These are phyloP conservation scores for Tolypocladium endophyticum DNA, from an alignment of 2,329 filamentous ascomycete species.

Conservation along the genomic window DNA sequence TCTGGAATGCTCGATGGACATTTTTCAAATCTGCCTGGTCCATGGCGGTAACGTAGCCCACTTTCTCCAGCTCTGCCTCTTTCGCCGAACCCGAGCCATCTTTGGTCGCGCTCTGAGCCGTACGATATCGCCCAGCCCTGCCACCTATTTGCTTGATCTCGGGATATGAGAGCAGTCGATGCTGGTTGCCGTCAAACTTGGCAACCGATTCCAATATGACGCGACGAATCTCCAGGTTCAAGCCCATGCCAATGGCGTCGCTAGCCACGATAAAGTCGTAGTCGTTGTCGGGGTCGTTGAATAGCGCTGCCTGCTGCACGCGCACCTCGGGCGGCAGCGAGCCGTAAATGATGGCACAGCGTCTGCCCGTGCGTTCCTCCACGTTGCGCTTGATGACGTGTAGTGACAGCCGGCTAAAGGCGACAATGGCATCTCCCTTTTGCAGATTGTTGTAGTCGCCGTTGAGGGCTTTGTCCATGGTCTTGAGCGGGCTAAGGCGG, in stretches of 20 bases:
- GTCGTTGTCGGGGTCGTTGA: slow-evolving; percentile 92
- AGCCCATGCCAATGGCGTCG: slow-evolving; percentile 93
- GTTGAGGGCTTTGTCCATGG: slow-evolving; percentile 51
- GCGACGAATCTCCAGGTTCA: slow-evolving; percentile 87
- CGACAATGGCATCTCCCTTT: slow-evolving; percentile 85
- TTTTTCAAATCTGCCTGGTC: slow-evolving; percentile 56
- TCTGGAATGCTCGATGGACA: slow-evolving; percentile 52
- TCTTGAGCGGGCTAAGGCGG: slow-evolving; percentile 66
- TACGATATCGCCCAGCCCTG: slow-evolving; percentile 76
- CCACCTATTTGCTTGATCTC: slow-evolving; percentile 94
- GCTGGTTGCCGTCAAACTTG: slow-evolving; percentile 57
- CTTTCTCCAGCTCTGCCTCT: slow-evolving; percentile 22
- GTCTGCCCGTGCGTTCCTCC: slow-evolving; percentile 62
- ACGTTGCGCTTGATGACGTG: slow-evolving; percentile 72
- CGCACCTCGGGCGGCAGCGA: slow-evolving; percentile 85
- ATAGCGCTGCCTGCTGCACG: slow-evolving; percentile 80
- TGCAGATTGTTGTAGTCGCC: slow-evolving; percentile 56
- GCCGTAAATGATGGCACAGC: slow-evolving; percentile 90
- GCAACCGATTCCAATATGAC: slow-evolving; percentile 72
- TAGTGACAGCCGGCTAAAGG: slow-evolving; percentile 74
- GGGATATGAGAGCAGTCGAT: slow-evolving; percentile 52
- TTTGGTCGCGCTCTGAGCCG: slow-evolving; percentile 31
- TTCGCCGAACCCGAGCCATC: slow-evolving; percentile 3
- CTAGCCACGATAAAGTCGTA: slow-evolving; percentile 92
- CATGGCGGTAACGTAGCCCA: slow-evolving; percentile 72